Base-by-base conservation (phyloP, 208 protist species). In the Strigomonas culicis region DNA sequence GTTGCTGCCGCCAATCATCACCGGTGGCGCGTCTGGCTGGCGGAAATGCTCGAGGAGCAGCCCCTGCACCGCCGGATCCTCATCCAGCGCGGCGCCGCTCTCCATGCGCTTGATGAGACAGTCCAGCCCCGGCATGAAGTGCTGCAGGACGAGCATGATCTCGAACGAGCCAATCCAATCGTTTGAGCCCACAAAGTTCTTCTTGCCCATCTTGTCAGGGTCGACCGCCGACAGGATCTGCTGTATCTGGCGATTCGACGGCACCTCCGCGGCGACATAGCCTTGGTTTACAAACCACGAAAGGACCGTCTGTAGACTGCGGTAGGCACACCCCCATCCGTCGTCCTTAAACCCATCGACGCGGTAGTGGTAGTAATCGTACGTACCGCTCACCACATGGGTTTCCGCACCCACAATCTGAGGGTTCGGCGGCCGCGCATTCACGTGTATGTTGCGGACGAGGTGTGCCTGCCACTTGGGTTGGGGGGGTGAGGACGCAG, bases 141-240 rank as follows among this genome's bases (percentile, higher is more conserved):
- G 76, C 57, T 96, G 82, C 64, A 98, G 66, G 24, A 93, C 90
- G 67, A 97, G 62, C 77, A 88, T 92, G 19, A 97, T 79, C 57
- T 98, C 95, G 59, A 97, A 90, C 31, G 90, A 94, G 56, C 97
- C 97, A 65, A 98, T 98, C 95, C 97, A 98, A 36, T 98, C 86
- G 30, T 68, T 74, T 13, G 90, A 97, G 15, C 93, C 93, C 0
- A 97, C 79, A 76, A 98, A 98, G 19, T 72, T 55, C 39, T 74
- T 74, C 57, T 80, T 64, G 31, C 67, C 47, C 61, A 89, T 85
- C 61, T 98, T 97, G 43, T 86, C 79, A 0, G 94, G 67, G 49
- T 94, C 90, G 7, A 94, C 80, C 6, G 63, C 50, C 27, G 57
- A 76, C 2, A 98, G 77, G 47, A 92, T 88, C 46, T 90, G 59